Conservation (phyloP, 176 grass and related monocot genomes). For the Oryza coarctata region DNA sequence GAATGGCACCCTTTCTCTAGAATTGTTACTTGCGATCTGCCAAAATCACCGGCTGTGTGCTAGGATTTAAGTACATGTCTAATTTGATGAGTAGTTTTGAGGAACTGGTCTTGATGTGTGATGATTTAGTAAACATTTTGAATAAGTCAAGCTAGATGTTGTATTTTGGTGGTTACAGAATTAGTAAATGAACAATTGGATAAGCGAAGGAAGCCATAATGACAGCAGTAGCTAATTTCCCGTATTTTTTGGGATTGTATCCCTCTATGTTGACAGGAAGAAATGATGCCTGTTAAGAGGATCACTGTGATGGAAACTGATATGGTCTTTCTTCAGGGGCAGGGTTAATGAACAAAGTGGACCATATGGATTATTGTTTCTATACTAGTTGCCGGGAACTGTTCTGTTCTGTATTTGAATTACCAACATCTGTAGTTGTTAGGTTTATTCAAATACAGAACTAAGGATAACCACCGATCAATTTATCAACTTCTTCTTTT, state of each 20-base stretch:
- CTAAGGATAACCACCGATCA: background rate
- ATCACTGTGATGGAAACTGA: conserved; percentile 17
- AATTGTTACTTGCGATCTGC: conserved; percentile 21
- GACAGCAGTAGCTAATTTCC: conserved; percentile 6
- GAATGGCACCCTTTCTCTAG: background rate
- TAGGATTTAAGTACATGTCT: conserved; percentile 23
- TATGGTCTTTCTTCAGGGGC: conserved; percentile 3
- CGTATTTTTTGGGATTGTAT: conserved; percentile 10
- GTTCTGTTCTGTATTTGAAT: conserved; percentile 1
- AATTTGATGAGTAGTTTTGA: conserved; percentile 20
- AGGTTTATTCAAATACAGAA: background rate
- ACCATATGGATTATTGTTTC: conserved; percentile 18
- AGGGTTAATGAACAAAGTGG: conserved; percentile 9
- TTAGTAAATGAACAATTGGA: conserved; percentile 36
- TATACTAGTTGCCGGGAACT: background rate
- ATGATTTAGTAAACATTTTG: conserved; percentile 26
- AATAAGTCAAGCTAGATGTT: conserved; percentile 28
- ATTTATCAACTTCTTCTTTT: background rate
- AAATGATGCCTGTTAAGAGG: conserved; percentile 25
- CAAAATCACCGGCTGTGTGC: conserved; percentile 30
- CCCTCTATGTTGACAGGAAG: conserved; percentile 40
- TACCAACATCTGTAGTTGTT: background rate
- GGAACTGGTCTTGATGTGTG: conserved; percentile 37
- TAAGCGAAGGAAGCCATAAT: conserved; percentile 31
- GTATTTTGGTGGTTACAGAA: background rate